Percentiles rank a stretch among this genome's conserved stretches.
phyloP scores from a whole-genome alignment of 805 yeast species.

The Saturnispora kantuleensis region DNA sequence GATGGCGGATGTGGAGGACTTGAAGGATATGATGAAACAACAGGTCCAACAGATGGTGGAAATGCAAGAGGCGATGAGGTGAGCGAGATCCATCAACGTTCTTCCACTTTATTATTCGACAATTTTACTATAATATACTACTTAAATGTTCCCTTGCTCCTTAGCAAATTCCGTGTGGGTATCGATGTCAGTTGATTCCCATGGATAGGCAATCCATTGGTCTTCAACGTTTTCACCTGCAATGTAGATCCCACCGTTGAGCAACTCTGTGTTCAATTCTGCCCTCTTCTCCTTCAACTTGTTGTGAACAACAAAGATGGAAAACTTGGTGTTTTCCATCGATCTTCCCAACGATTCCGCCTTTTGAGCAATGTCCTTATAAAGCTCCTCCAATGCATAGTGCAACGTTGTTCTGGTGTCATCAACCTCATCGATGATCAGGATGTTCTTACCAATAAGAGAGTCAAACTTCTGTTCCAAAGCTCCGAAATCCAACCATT shows the following conservation, averaged over 20 bases:
- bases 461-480: conserved; percentile 61
- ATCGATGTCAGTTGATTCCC: conserved; percentile 82
- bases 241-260: conserved; percentile 55
- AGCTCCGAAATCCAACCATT: conserved; percentile 81
- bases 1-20: conserved; percentile 77
- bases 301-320: conserved; percentile 76
- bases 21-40: conserved; percentile 70
- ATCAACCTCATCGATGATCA: conserved; percentile 86
- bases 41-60: conserved; percentile 85
- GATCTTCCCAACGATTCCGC: conserved; percentile 50
- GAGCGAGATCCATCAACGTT: neutral
- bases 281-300: conserved; percentile 77
- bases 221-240: conserved; percentile 72
- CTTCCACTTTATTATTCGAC: neutral
- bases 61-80: conserved; percentile 33
- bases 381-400: conserved; percentile 70
- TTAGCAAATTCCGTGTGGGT: conserved; percentile 57
- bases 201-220: conserved; percentile 82
- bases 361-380: conserved; percentile 52
- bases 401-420: conserved; percentile 86
- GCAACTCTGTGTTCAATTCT: conserved; percentile 50
- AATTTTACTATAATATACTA: neutral
- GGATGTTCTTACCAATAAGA: conserved; percentile 67
- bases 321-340: conserved; percentile 54
- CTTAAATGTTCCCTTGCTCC: conserved; percentile 50